These are phyloP conservation scores for Colletotrichum liaoningense DNA, from an alignment of 2,329 filamentous ascomycete species.

Conservation along the genomic window DNA sequence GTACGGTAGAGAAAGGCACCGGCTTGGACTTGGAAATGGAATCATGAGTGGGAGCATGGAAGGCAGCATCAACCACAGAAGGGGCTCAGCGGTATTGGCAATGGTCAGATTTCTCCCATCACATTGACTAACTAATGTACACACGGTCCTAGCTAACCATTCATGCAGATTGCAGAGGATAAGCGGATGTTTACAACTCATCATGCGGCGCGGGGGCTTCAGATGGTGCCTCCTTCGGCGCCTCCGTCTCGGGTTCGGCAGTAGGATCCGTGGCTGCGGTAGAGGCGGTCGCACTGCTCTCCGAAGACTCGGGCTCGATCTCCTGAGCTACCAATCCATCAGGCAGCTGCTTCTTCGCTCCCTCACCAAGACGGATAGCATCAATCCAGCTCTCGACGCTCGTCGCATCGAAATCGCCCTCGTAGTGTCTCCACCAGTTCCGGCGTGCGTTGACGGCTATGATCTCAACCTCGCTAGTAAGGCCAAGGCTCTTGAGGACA, in stretches of 20 bases:
- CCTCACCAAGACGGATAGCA: conserved; percentile 89
- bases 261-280: conserved; percentile 32
- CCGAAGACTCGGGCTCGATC: conserved; percentile 3
- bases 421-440: conserved; percentile 85
- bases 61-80: conserved; percentile 28
- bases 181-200: conserved; percentile 55
- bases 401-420: conserved; percentile 67
- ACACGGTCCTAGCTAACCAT: conserved; percentile 14
- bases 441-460: conserved; percentile 88
- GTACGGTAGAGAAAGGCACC: conserved; percentile 60
- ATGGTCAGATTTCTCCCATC: conserved; percentile 22
- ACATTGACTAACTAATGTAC: conserved; percentile 21
- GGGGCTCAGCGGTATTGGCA: conserved; percentile 2
- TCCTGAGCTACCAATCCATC: conserved; percentile 63
- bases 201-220: conserved; percentile 52
- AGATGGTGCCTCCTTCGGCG: conserved; percentile 50
- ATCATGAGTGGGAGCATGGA: conserved; percentile 38
- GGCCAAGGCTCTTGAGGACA: conserved; percentile 71
- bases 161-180: background rate
- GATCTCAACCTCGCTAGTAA: conserved; percentile 74
- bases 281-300: conserved; percentile 15
- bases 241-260: conserved; percentile 41
- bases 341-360: conserved; percentile 80
- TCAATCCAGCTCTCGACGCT: conserved; percentile 90
- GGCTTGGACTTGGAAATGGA: conserved; percentile 65